These are phyloP conservation scores for Termitomyces sp. DNA, from an alignment of 768 basidiomycete genomes.

Conservation along the genomic window DNA sequence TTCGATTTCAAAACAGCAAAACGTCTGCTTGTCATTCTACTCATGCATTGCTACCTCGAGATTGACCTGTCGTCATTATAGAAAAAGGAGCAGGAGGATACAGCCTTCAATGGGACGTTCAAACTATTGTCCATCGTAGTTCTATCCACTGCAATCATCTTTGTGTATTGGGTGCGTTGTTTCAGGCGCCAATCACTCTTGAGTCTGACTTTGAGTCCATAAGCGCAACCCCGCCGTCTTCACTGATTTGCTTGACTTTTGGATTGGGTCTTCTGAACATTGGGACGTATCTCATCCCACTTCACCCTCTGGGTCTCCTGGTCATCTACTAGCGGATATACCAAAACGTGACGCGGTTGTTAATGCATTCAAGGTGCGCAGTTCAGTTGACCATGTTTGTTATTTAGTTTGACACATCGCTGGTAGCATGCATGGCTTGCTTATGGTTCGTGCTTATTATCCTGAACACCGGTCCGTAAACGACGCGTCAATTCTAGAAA, in stretches of 20 bases:
- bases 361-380: constrained; percentile 71
- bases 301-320: constrained; percentile 17
- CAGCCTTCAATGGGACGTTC: not conserved
- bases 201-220: not conserved
- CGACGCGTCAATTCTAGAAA: constrained; percentile 44
- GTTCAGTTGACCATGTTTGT: not conserved
- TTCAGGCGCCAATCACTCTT: not conserved
- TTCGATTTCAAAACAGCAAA: not conserved
- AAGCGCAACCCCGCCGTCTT: constrained; percentile 17
- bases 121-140: constrained; percentile 4
- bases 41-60: not conserved
- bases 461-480: not conserved
- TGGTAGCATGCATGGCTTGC: constrained; percentile 79
- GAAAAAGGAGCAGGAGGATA: not conserved
- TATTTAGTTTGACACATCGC: not conserved
- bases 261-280: constrained; percentile 40
- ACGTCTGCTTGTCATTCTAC: constrained; percentile 1
- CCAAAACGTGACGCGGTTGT: constrained; percentile 67
- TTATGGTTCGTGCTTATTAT: constrained; percentile 53
- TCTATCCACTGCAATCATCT: constrained; percentile 5
- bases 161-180: constrained; percentile 12
- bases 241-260: constrained; percentile 27
- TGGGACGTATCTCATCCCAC: constrained; percentile 21
- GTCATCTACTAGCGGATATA: constrained; percentile 46
- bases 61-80: not conserved